These are phyloP conservation scores for Aspergillus ruber DNA, from an alignment of 2,329 filamentous ascomycete species.

Conservation along the genomic window DNA sequence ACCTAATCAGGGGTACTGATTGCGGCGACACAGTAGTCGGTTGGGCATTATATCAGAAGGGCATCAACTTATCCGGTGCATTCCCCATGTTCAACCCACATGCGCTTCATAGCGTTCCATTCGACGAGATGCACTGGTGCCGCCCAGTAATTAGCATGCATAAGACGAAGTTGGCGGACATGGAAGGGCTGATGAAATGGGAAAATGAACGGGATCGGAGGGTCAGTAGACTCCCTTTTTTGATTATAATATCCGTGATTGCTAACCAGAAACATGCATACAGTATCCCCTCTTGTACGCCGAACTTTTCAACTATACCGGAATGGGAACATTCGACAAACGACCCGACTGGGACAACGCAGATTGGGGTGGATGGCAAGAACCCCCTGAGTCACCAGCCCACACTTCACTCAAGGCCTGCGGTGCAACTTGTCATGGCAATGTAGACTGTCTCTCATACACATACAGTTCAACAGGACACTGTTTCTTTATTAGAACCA, in stretches of 20 bases:
- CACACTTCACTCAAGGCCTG: conserved; percentile 26
- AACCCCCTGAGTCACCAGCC: conserved; percentile 18
- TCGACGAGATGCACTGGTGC: conserved; percentile 44
- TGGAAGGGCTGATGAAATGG: conserved; percentile 46
- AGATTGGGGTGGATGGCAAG: conserved; percentile 25
- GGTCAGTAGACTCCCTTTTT: conserved; percentile 12
- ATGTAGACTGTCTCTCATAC: conserved; percentile 18
- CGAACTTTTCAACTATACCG: conserved; percentile 26
- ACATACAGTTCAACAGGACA: conserved; percentile 16
- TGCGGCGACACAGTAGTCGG: conserved; percentile 50
- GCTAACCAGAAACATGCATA: not conserved
- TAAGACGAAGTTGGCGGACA: conserved; percentile 43
- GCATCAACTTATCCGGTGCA: conserved; percentile 42
- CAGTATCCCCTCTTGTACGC: conserved; percentile 19
- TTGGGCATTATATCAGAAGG: conserved; percentile 41
- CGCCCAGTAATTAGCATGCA: conserved; percentile 47
- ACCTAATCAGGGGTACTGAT: conserved; percentile 42
- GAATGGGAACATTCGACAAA: conserved; percentile 14
- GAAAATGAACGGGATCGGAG: conserved; percentile 14
- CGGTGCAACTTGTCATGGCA: conserved; percentile 16
- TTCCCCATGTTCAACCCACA: conserved; percentile 47
- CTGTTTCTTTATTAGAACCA: conserved; percentile 18
- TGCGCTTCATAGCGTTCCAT: conserved; percentile 45
- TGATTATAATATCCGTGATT: not conserved
- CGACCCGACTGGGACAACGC: conserved; percentile 30